Evolutionary conservation across 1,284 basidiomycete species (phyloP), one percentile per base, ranked within the genome.

Genomic region (Pseudozyma sp.): DNA sequence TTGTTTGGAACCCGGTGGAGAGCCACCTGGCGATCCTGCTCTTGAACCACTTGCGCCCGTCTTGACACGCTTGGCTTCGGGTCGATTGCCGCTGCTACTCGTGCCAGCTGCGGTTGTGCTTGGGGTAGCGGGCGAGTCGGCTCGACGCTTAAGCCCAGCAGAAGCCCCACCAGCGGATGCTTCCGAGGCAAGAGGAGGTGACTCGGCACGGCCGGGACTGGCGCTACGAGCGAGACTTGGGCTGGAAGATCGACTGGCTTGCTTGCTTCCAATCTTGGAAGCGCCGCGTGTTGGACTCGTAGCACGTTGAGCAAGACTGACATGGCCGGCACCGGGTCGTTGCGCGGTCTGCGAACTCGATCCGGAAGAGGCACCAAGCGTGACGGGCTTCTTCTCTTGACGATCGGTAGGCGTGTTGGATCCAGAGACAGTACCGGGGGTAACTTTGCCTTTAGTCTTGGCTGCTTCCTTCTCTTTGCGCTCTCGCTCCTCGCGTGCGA

Each of bases 401-500:
- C 75, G 61, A n/a, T 64, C 59, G 9, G 66, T 62, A 12, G 75
- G 68, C 16, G 72, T 70, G 42, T 69, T 67, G 50, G 72, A 65
- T n/a, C 67, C 69, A 19, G 76, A 75, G 5, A 39, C 61, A 14
- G 53, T 55, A 5, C 44, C 59, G 6, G 76, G 54, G 2, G 53
- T 48, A 1, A 54, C 25, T 48, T 72, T 76, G 59, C 52, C 63
- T 31, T 76, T 76, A 57, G 54, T 72, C 53, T 70, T 70, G 42
- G 56, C 70, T 3, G 67, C 76, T 25, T 71, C 77, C 40, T 59
- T 69, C 50, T 80, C 79, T 42, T 67, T 64, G 21, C 63, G 53
- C 47, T 82, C 82, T 21, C 77, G 70, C 54, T 82, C 82, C 55
- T 84, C 83, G n/a, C 79, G 71, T 5, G 80, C 83, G n/a, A 76